Evolutionary conservation across 2,329 filamentous ascomycete species (phyloP).

Genomic region (Aspergillus latus): DNA sequence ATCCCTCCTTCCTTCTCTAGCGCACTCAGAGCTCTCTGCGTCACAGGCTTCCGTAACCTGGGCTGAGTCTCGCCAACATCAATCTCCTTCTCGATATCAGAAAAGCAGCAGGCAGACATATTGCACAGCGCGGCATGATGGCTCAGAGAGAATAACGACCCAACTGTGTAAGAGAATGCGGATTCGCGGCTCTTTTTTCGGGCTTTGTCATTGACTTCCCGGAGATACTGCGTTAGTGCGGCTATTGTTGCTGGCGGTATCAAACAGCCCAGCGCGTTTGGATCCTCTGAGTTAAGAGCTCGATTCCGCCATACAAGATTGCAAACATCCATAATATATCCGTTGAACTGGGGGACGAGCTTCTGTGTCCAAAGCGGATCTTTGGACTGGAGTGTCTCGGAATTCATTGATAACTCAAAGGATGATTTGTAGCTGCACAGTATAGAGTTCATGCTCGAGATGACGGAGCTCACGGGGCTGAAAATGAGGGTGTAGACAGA

Average conservation of each 20-base stretch:
- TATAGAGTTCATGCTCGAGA: conserved; percentile 68
- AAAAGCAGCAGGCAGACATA: conserved; percentile 50
- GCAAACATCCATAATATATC: conserved; percentile 82
- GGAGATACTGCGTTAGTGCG: conserved; percentile 44
- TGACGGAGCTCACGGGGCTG: conserved; percentile 59
- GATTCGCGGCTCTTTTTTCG: conserved; percentile 31
- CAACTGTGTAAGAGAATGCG: conserved; percentile 37
- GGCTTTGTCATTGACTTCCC: conserved; percentile 36
- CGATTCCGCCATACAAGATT: conserved; percentile 78
- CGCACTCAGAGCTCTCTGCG: conserved; percentile 63
- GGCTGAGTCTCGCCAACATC: conserved; percentile 24
- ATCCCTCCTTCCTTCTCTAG: conserved; percentile 67
- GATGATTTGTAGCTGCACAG: conserved; percentile 71
- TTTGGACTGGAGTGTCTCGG: conserved; percentile 33
- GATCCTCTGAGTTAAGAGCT: conserved; percentile 66
- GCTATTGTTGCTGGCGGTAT: conserved; percentile 49
- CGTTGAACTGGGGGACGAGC: conserved; percentile 72
- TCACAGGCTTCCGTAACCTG: conserved; percentile 57
- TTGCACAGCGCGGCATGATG: conserved; percentile 48
- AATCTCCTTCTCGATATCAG: conserved; percentile 49
- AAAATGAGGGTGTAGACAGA: conserved; percentile 73
- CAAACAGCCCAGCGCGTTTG: conserved; percentile 58
- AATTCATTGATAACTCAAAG: conserved; percentile 63
- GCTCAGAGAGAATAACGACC: conserved; percentile 49
- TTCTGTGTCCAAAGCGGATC: conserved; percentile 54